Conservation (phyloP, 2,329 filamentous ascomycete genomes). For the Verticillium tricorpus region DNA sequence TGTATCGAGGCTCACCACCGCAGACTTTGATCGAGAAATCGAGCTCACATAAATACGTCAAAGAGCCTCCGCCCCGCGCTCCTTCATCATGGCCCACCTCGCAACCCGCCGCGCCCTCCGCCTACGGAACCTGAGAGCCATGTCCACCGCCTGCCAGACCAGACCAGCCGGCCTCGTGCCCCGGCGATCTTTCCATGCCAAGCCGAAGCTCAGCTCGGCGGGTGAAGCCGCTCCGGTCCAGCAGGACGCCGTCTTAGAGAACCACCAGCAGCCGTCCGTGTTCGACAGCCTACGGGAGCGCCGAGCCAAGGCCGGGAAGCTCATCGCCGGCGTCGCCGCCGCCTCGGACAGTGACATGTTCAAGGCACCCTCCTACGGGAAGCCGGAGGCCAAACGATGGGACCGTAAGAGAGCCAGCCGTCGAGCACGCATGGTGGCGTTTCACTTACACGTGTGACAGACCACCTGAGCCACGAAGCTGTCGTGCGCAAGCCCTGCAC, state of each 20-base stretch:
- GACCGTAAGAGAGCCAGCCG: slow-evolving; percentile 59
- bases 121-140: slow-evolving; percentile 4
- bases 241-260: slow-evolving; percentile 11
- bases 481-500: slow-evolving; percentile 58
- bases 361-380: slow-evolving; percentile 59
- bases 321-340: slow-evolving; percentile 73
- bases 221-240: slow-evolving; percentile 12
- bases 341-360: slow-evolving; percentile 77
- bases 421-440: neutral
- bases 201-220: slow-evolving; percentile 8
- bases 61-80: neutral
- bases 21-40: neutral
- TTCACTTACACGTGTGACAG: slow-evolving; percentile 22
- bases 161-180: neutral
- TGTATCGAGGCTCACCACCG: neutral
- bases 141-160: neutral
- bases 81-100: neutral
- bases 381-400: slow-evolving; percentile 78
- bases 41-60: neutral
- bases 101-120: slow-evolving; percentile 7
- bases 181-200: slow-evolving; percentile 7
- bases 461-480: slow-evolving; percentile 59
- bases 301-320: slow-evolving; percentile 65
- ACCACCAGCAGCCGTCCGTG: slow-evolving; percentile 11
- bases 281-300: slow-evolving; percentile 62